Base-by-base conservation (phyloP, 139 green algal genomes). In the Tetraselmis chui region DNA sequence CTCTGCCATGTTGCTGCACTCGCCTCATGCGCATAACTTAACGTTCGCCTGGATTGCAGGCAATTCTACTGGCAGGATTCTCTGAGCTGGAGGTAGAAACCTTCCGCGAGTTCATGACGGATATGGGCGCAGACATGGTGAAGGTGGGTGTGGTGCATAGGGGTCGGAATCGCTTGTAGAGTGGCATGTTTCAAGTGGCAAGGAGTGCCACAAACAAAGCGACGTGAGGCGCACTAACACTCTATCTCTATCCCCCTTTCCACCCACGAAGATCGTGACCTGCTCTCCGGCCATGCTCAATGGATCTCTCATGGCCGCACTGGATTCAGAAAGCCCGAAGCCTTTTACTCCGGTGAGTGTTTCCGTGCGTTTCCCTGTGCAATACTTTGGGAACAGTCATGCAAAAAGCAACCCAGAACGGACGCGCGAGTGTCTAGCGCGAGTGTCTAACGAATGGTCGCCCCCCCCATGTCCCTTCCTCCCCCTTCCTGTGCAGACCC, bases 101-200 rank as follows among this genome's bases (percentile, higher is more conserved):
- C 25, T 87, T 89, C 59, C 58, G 83, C 27, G 28, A 25, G 0
- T 32, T 84, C 27, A 83, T 87, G 76, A 25, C 77, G 18, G 59
- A 86, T 0, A 89, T 91, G 76, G 88, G 90, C 76, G 80, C 84
- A 2, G 77, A 86, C 31, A 86, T 90, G 81, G 80, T 90, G 82
- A 85, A 88, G 84, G 88, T 89, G 80, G 26, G 84, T 29, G 26
- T 82, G 78, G n/a, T 67, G 45, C 11, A 67, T 67, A n/a, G n/a
- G n/a, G n/a, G n/a, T n/a, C n/a, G n/a, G n/a, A n/a, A n/a, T n/a
- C n/a, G n/a, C 45, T 18, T 67, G 18, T 25, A 67, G 5, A 18
- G 11, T 25, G 18, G 11, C 45, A 5, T 25, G 45, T 18, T 67
- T 67, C 5, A 67, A 5, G 18, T 67, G 11, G 45, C 45, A 67